Base-by-base conservation (phyloP, 140 eudicot species). In the Oenanthe javanica region DNA sequence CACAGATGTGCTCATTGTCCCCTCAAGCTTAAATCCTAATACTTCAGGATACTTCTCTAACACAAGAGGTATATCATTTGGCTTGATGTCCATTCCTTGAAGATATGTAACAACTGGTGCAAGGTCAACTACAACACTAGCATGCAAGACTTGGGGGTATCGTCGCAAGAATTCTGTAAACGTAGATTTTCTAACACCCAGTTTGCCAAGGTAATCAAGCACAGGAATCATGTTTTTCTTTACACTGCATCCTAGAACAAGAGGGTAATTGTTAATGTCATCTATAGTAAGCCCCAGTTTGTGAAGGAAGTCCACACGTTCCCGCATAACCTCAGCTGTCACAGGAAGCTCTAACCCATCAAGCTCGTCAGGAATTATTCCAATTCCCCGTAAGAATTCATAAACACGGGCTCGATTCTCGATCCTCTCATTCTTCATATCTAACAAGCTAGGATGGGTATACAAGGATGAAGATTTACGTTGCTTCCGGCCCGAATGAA, bases 191-290 rank as follows among this genome's bases (percentile, higher is more conserved):
- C 89, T 80, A 47, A 95, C 93, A 14, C 99, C 99, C 80, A 95
- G 43, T 78, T 86, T 95, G 25, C 98, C 99, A 31, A 95, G 88
- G 85, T 89, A 95, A 87, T 93, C 99, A n/a, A 95, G 97, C 46
- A 95, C 99, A 0, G 98, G 99, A 48, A 95, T 86, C 99, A 95
- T 89, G 88, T 95, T 95, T 85, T 95, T 95, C 92, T 93, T 95
- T 70, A 95, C 99, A 79, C 99, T 95, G 84, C 99, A 95, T 14
- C 99, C 98, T 45, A 95, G 99, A 83, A 95, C 98, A 81, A 93
- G 97, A 72, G 99, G 98, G 75, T 93, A 93, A 67, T 83, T 88
- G 79, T 94, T 94, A 64, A 94, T 94, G 81, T 94, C 97, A 79
- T 94, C 95, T 42, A 92, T 76, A 31, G 97, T 89, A 52, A 92